Evolutionary conservation across 352 stramenopile genomes (phyloP).

Genomic region (Globisporangium viniferum): DNA sequence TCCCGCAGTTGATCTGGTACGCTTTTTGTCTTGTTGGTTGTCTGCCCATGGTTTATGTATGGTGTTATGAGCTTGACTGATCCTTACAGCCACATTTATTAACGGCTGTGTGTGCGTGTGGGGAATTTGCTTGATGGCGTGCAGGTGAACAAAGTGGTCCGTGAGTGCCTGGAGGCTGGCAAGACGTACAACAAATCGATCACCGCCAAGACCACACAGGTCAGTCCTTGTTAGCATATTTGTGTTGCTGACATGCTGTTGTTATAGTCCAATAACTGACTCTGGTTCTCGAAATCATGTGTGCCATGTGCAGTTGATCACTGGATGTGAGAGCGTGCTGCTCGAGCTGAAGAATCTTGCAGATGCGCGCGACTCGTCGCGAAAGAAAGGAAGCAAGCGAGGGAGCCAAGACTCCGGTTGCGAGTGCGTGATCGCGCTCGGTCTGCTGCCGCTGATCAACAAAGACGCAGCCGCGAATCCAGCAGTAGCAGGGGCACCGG

Average conservation of each 20-base stretch:
- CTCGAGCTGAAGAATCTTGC: constrained; percentile 74
- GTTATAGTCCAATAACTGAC: neutral
- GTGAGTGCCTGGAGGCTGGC: constrained; percentile 66
- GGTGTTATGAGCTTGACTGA: neutral
- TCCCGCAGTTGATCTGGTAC: constrained; percentile 73
- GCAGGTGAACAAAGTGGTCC: constrained; percentile 59
- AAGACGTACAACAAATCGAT: constrained; percentile 88
- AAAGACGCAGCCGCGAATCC: constrained; percentile 15
- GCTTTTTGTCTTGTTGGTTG: constrained; percentile 8
- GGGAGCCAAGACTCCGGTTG: constrained; percentile 36
- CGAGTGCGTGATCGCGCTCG: constrained; percentile 54
- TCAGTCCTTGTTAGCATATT: neutral
- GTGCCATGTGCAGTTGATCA: constrained; percentile 37
- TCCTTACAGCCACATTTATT: neutral
- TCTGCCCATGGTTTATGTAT: neutral
- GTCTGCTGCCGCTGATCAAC: constrained; percentile 48
- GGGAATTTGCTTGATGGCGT: neutral
- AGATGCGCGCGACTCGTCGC: constrained; percentile 47
- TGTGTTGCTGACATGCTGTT: neutral
- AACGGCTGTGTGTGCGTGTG: neutral
- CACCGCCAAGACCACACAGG: constrained; percentile 72
- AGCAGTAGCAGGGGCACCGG: constrained; percentile 7
- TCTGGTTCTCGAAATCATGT: neutral
- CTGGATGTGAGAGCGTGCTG: constrained; percentile 69
- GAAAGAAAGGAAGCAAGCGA: constrained; percentile 30